phyloP scores from a whole-genome alignment of 2,329 filamentous ascomycete genomes.

The Neopestalotiopsis sp. region DNA sequence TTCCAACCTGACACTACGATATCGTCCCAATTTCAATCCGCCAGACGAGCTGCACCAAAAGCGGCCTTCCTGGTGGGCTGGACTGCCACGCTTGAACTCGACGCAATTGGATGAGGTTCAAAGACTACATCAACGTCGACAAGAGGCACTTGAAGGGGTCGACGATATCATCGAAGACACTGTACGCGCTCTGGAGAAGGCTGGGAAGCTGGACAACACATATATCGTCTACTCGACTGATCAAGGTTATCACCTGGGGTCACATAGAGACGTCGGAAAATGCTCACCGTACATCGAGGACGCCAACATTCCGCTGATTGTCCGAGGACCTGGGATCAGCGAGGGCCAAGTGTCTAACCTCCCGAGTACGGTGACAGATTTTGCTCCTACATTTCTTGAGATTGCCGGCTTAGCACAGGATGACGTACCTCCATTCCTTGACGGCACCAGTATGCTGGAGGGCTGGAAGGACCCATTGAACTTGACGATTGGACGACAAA shows the following conservation, averaged over 20 bases:
- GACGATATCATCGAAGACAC: conserved; percentile 48
- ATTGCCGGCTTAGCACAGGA: conserved; percentile 38
- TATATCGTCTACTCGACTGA: conserved; percentile 60
- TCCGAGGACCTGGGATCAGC: conserved; percentile 50
- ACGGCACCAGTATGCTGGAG: conserved; percentile 51
- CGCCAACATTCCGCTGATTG: conserved; percentile 7
- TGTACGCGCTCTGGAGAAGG: conserved; percentile 29
- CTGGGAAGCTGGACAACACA: conserved; percentile 3
- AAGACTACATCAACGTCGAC: conserved; percentile 50
- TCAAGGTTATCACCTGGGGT: conserved; percentile 65
- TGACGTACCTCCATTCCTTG: conserved; percentile 51
- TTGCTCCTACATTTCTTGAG: conserved; percentile 59
- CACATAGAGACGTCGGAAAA: conserved; percentile 47
- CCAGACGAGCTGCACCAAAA: conserved; percentile 3
- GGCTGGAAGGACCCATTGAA: conserved; percentile 29
- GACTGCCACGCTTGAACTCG: conserved; percentile 24
- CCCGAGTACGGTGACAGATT: conserved; percentile 60
- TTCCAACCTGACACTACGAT: neutral
- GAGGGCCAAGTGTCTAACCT: conserved; percentile 44
- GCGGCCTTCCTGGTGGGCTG: conserved; percentile 34
- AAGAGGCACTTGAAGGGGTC: conserved; percentile 47
- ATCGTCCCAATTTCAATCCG: conserved; percentile 10
- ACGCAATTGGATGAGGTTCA: conserved; percentile 51
- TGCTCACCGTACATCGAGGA: neutral
- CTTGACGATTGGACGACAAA: conserved; percentile 17